phyloP scores from a whole-genome alignment of 495 filamentous ascomycete species.

The Aspergillus baeticus region DNA sequence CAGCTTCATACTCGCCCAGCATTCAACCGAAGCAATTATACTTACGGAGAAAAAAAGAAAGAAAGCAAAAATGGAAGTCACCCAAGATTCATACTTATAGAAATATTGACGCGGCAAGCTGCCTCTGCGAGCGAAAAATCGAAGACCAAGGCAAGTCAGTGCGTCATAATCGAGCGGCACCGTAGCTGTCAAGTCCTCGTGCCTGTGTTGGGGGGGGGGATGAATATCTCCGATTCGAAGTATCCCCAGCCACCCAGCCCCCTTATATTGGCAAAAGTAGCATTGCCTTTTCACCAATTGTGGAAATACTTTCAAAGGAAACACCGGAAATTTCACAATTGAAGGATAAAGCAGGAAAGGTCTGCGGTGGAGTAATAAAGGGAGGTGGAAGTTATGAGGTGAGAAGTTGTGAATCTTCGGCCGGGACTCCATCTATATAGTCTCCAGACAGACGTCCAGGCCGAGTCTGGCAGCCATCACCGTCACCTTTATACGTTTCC shows the following conservation, averaged over 20 bases:
- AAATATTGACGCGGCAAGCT: not conserved
- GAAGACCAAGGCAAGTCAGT: not conserved
- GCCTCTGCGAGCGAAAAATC: not conserved
- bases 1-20: not conserved
- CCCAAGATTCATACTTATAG: not conserved
- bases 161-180: not conserved
- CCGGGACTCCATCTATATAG: conserved; percentile 2
- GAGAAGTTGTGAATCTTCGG: conserved; percentile 2
- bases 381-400: not conserved
- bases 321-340: not conserved
- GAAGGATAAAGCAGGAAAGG: not conserved
- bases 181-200: conserved; percentile 14
- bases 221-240: conserved; percentile 23
- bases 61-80: not conserved
- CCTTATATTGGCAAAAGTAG: conserved; percentile 17
- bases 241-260: conserved; percentile 42
- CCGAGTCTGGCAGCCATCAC: not conserved
- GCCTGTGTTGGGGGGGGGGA: conserved; percentile 9
- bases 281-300: not conserved
- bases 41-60: not conserved
- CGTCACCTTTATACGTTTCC: conserved; percentile 16
- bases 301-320: not conserved
- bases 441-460: not conserved
- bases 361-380: conserved; percentile 8
- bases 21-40: not conserved